Conservation (phyloP, 2,329 filamentous ascomycete species). For the Zasmidium angulare region DNA sequence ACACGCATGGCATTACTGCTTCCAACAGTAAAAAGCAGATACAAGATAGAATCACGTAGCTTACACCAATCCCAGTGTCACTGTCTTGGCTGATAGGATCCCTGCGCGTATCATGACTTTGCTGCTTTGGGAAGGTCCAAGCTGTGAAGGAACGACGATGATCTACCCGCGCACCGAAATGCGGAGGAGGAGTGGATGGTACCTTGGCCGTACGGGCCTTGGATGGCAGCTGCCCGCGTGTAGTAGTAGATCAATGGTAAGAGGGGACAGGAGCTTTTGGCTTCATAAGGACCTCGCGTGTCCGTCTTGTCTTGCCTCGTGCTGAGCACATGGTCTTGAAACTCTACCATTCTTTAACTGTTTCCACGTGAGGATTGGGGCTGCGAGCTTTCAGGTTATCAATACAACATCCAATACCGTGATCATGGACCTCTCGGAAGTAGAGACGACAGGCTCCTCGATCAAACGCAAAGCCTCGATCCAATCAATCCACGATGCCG, state of each 20-base stretch:
- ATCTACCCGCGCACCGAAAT: not conserved
- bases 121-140: conserved; percentile 7
- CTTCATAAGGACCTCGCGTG: not conserved
- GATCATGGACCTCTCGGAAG: conserved; percentile 13
- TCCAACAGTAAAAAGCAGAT: not conserved
- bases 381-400: no score
- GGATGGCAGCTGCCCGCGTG: not conserved
- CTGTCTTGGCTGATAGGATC: not conserved
- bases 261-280: not conserved
- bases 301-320: no score
- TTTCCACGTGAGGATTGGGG: no score
- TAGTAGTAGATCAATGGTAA: no score
- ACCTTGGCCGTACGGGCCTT: not conserved
- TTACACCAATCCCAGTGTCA: not conserved
- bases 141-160: not conserved
- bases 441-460: not conserved
- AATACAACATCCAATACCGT: not conserved
- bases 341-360: not conserved
- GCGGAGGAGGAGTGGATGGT: not conserved
- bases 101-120: not conserved
- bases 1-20: not conserved
- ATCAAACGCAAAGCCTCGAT: conserved; percentile 8
- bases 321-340: not conserved
- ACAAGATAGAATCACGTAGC: not conserved
- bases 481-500: conserved; percentile 36